Percentiles rank a stretch among this genome's conserved stretches.
These are phyloP conservation scores for Scutellaria baicalensis DNA, from an alignment of 257 asterid species.

Conservation along the genomic window DNA sequence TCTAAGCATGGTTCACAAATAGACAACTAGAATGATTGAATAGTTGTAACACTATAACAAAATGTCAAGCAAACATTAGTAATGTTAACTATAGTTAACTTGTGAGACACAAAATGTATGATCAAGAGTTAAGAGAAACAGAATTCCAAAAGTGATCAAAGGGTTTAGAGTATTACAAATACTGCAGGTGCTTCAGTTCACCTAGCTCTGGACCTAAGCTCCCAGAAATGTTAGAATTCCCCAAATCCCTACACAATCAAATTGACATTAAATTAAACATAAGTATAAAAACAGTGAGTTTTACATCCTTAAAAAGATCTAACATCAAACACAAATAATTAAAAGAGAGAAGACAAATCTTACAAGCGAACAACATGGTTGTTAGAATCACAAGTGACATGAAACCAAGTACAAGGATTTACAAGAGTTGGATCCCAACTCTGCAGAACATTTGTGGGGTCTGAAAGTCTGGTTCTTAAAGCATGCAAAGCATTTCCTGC, in stretches of 20 bases:
- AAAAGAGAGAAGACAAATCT: slow-evolving; percentile 15
- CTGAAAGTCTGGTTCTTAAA: slow-evolving; percentile 62
- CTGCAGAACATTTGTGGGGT: slow-evolving; percentile 73
- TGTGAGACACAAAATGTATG: too few species aligned
- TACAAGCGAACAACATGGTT: slow-evolving; percentile 83
- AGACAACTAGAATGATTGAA: too few species aligned
- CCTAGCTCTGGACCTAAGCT: slow-evolving; percentile 80
- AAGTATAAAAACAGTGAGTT: background rate
- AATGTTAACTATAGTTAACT: too few species aligned
- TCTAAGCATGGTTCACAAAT: too few species aligned
- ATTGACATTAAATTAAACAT: background rate
- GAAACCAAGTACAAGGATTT: slow-evolving; percentile 96
- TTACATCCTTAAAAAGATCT: background rate
- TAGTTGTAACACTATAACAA: too few species aligned
- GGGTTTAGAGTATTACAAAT: slow-evolving; percentile 45
- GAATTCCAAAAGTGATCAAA: background rate
- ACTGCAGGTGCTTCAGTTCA: slow-evolving; percentile 76
- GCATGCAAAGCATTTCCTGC: slow-evolving; percentile 82
- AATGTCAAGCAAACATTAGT: too few species aligned
- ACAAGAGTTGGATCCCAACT: slow-evolving; percentile 99
- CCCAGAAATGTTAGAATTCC: slow-evolving; percentile 87
- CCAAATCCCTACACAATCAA: slow-evolving; percentile 65
- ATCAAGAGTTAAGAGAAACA: background rate
- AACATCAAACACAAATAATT: background rate
- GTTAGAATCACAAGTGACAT: slow-evolving; percentile 72